phyloP scores from a whole-genome alignment of 2,329 filamentous ascomycete genomes.

The Penicillium sp. region DNA sequence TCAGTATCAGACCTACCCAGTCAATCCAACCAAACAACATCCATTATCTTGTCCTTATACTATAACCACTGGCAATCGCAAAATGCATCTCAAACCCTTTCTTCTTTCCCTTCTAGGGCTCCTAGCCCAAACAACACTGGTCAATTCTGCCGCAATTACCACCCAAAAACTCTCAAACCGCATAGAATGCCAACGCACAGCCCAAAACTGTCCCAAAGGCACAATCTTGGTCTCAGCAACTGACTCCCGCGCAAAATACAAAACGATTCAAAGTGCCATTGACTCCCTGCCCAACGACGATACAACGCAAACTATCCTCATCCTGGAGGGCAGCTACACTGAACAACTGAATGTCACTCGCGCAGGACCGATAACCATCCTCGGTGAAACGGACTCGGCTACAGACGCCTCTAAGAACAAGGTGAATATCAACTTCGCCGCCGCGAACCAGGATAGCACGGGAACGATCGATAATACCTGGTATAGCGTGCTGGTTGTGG shows the following conservation, averaged over 20 bases:
- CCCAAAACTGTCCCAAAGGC: slow-evolving; percentile 28
- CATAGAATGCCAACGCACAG: neutral
- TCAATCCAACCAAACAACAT: neutral
- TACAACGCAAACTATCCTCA: slow-evolving; percentile 56
- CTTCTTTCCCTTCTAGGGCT: neutral
- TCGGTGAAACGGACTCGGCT: slow-evolving; percentile 57
- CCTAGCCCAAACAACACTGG: neutral
- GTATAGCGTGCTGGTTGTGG: slow-evolving; percentile 63
- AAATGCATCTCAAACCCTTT: slow-evolving; percentile 1
- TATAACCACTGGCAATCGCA: neutral
- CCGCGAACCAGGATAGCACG: slow-evolving; percentile 52
- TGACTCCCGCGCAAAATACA: slow-evolving; percentile 25
- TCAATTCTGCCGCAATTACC: slow-evolving; percentile 8
- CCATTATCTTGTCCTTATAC: neutral
- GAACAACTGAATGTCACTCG: slow-evolving; percentile 69
- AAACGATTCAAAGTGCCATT: slow-evolving; percentile 51
- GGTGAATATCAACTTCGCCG: slow-evolving; percentile 61
- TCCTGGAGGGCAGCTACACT: slow-evolving; percentile 61
- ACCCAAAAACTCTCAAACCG: neutral
- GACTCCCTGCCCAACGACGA: slow-evolving; percentile 49
- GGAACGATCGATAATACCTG: slow-evolving; percentile 59
- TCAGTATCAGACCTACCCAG: neutral
- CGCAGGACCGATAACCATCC: slow-evolving; percentile 59
- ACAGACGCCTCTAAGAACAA: slow-evolving; percentile 49
- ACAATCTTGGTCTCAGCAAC: slow-evolving; percentile 31